These are phyloP conservation scores for Talaromyces sp. DNA, from an alignment of 2,329 filamentous ascomycete species.

Conservation along the genomic window DNA sequence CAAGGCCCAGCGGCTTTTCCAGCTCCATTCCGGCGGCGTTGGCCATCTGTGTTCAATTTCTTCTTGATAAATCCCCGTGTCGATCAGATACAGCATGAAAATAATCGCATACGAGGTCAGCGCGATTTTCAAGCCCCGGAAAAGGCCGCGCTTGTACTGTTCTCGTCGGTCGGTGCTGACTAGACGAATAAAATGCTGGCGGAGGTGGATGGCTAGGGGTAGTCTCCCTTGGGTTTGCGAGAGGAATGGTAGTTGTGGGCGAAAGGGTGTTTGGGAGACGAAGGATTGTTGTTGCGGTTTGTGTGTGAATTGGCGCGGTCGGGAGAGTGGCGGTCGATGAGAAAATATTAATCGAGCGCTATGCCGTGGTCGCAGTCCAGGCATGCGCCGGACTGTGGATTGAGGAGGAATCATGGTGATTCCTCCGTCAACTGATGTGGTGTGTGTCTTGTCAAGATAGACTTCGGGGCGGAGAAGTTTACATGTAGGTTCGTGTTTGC, in stretches of 20 bases:
- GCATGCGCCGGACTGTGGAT: constrained; percentile 35
- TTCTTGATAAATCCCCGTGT: constrained; percentile 67
- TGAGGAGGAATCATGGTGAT: constrained; percentile 30
- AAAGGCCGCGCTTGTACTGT: constrained; percentile 45
- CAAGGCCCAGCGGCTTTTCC: constrained; percentile 62
- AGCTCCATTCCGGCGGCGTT: constrained; percentile 77
- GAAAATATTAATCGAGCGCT: constrained; percentile 9
- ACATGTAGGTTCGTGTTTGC: constrained; percentile 10
- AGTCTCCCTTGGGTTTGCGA: constrained; percentile 27
- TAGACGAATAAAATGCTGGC: constrained; percentile 58
- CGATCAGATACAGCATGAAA: constrained; percentile 55
- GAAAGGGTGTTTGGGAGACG: constrained; percentile 44
- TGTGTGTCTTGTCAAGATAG: background rate
- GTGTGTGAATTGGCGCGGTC: constrained; percentile 53
- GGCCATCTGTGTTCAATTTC: constrained; percentile 69
- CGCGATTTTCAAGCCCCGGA: constrained; percentile 64
- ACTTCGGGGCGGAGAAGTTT: background rate
- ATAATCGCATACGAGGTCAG: constrained; percentile 66
- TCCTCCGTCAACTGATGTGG: background rate
- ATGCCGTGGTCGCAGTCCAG: constrained; percentile 29
- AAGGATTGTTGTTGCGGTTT: constrained; percentile 50
- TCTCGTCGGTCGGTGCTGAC: constrained; percentile 68
- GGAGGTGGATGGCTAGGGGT: constrained; percentile 47
- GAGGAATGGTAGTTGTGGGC: constrained; percentile 63
- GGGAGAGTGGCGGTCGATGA: constrained; percentile 17